Evolutionary conservation across 768 basidiomycete species (phyloP).

Genomic region (Mycena venus): DNA sequence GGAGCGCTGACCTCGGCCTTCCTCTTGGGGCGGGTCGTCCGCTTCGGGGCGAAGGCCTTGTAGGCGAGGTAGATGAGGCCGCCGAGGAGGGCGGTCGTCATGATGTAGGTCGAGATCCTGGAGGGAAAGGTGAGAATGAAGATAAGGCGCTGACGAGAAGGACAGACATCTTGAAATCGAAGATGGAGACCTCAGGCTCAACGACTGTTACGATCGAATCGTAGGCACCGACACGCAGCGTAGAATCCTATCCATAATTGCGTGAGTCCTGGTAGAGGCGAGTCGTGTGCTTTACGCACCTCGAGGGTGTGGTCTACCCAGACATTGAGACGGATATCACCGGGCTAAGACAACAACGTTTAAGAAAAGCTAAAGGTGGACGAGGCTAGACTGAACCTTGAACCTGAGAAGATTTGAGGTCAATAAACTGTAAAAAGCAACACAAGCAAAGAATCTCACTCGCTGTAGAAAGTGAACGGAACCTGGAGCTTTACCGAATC

Average conservation of each 20-base stretch:
- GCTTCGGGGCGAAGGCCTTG: conserved; percentile 76
- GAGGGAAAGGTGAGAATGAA: not conserved
- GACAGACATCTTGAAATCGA: conserved; percentile 85
- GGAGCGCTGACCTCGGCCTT: conserved; percentile 67
- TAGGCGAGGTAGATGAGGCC: conserved; percentile 77
- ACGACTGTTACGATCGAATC: conserved; percentile 85
- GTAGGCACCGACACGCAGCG: conserved; percentile 75
- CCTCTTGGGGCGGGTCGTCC: conserved; percentile 55
- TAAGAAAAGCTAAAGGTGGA: not conserved
- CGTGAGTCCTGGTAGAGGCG: not conserved
- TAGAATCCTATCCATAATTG: not conserved
- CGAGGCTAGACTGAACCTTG: conserved; percentile 58
- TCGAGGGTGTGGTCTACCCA: conserved; percentile 82
- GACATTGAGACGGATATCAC: conserved; percentile 78
- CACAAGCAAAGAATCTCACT: conserved; percentile 63
- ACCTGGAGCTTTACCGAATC: conserved; percentile 72
- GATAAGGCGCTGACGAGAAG: conserved; percentile 5
- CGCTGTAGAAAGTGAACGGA: conserved; percentile 84
- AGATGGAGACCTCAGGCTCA: conserved; percentile 82
- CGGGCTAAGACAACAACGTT: conserved; percentile 62
- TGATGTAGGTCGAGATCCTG: conserved; percentile 78
- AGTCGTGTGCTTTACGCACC: conserved; percentile 50
- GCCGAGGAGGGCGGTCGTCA: conserved; percentile 74
- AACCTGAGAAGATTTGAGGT: conserved; percentile 56
- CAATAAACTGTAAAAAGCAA: conserved; percentile 22